Evolutionary conservation across 352 stramenopile genomes (phyloP).

Genomic region (Phytophthora capsici): DNA sequence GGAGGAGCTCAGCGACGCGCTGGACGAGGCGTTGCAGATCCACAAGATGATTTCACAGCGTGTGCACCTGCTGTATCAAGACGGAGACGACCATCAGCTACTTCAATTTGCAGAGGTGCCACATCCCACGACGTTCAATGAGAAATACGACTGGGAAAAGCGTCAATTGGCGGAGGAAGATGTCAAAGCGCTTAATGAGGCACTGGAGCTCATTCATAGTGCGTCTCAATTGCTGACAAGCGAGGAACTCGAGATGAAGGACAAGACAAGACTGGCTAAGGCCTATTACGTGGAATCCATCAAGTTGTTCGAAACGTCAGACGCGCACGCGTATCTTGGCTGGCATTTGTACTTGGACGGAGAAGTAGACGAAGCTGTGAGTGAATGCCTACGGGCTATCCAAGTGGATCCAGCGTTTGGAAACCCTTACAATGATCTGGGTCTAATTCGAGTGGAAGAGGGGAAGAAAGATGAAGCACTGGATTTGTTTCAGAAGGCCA

Average conservation of each 20-base stretch:
- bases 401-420: slow-evolving; percentile 71
- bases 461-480: slow-evolving; percentile 62
- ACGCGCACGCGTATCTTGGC: slow-evolving; percentile 71
- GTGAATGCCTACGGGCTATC: slow-evolving; percentile 68
- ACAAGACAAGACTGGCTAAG: slow-evolving; percentile 67
- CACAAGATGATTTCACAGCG: slow-evolving; percentile 71
- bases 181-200: slow-evolving; percentile 42
- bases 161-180: slow-evolving; percentile 26
- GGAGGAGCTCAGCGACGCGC: slow-evolving; percentile 34
- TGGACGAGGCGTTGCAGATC: slow-evolving; percentile 72
- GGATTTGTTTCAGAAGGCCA: slow-evolving; percentile 69
- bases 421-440: slow-evolving; percentile 80
- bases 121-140: slow-evolving; percentile 45
- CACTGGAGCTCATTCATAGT: slow-evolving; percentile 64
- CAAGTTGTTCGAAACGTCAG: slow-evolving; percentile 67
- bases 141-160: slow-evolving; percentile 62
- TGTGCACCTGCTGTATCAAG: slow-evolving; percentile 65
- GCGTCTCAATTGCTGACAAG: slow-evolving; percentile 54
- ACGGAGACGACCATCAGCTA: slow-evolving; percentile 52
- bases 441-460: slow-evolving; percentile 66
- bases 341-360: slow-evolving; percentile 75
- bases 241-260: slow-evolving; percentile 43
- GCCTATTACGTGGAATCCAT: slow-evolving; percentile 76
- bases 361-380: slow-evolving; percentile 55
- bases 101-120: slow-evolving; percentile 42